These are phyloP conservation scores for Silene vulgaris DNA, from an alignment of 179 eudicot genomes.

Conservation along the genomic window DNA sequence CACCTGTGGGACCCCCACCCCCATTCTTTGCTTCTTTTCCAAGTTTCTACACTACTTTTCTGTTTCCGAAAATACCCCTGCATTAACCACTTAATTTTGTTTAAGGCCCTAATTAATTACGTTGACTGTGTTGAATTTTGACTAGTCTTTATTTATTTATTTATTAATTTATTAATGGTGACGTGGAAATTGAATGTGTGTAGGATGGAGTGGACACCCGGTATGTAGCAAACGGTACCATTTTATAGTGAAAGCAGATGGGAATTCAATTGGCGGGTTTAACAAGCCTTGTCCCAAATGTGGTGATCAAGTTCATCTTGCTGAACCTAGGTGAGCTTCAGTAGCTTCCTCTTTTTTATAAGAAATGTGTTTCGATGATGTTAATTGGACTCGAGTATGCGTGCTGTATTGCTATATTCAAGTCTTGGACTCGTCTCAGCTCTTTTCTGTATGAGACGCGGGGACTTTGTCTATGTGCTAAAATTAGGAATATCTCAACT, in stretches of 20 bases:
- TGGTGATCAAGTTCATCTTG: conserved; percentile 50
- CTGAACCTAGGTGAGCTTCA: conserved; percentile 62
- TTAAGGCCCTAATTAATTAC: too few relatives aligned
- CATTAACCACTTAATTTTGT: neutral
- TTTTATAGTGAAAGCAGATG: conserved; percentile 82
- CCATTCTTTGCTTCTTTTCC: conserved; percentile 3
- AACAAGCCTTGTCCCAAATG: conserved; percentile 71
- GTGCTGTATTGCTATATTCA: too few relatives aligned
- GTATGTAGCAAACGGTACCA: conserved; percentile 86
- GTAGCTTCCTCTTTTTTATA: too few relatives aligned
- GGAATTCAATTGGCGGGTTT: conserved; percentile 59
- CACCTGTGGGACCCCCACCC: neutral
- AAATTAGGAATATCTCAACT: too few relatives aligned
- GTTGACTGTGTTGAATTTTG: neutral
- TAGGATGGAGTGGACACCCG: conserved; percentile 95
- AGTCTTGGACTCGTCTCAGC: too few relatives aligned
- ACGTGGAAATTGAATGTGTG: neutral
- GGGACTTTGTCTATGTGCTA: too few relatives aligned
- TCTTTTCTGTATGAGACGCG: too few relatives aligned
- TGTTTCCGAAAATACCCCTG: conserved; percentile 18
- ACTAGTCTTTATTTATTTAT: neutral
- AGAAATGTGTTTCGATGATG: too few relatives aligned
- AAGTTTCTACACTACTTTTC: neutral
- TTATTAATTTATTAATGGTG: too few relatives aligned
- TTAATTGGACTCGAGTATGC: too few relatives aligned